A percentile compares a stretch with the other conserved stretches of the same genome.
Conservation (phyloP, 2,329 filamentous ascomycete species). For the Chaetomium sp. region DNA sequence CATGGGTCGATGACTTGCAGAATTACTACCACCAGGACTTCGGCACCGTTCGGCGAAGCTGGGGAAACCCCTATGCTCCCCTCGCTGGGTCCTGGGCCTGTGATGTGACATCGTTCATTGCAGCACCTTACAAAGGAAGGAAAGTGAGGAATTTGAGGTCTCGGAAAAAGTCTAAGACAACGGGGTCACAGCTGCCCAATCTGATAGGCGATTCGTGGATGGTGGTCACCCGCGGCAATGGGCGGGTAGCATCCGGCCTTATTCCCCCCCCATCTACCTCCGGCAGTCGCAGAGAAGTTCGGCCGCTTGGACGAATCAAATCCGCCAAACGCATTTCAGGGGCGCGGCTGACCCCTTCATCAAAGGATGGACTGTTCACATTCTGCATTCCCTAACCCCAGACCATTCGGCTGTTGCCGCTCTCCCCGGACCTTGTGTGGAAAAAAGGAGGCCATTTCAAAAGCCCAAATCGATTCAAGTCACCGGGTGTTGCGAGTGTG, state of each 20-base stretch:
- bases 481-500: constrained; percentile 4
- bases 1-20: background rate
- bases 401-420: constrained; percentile 24
- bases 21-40: background rate
- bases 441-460: background rate
- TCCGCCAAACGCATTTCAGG: constrained; percentile 4
- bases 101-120: constrained; percentile 14
- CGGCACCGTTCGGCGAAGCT: background rate
- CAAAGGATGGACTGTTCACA: constrained; percentile 9
- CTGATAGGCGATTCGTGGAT: constrained; percentile 9
- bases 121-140: background rate
- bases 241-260: constrained; percentile 33
- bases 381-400: constrained; percentile 20
- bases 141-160: background rate
- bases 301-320: constrained; percentile 31
- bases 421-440: constrained; percentile 18
- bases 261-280: constrained; percentile 25
- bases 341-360: constrained; percentile 30
- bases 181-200: constrained; percentile 3
- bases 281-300: constrained; percentile 15
- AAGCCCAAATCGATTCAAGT: background rate
- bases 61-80: background rate
- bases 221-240: constrained; percentile 19
- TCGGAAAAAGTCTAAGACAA: background rate
- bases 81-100: background rate